These are phyloP conservation scores for Nosema muscidifuracis DNA, from an alignment of 371 early-diverging fungal species.

Conservation along the genomic window DNA sequence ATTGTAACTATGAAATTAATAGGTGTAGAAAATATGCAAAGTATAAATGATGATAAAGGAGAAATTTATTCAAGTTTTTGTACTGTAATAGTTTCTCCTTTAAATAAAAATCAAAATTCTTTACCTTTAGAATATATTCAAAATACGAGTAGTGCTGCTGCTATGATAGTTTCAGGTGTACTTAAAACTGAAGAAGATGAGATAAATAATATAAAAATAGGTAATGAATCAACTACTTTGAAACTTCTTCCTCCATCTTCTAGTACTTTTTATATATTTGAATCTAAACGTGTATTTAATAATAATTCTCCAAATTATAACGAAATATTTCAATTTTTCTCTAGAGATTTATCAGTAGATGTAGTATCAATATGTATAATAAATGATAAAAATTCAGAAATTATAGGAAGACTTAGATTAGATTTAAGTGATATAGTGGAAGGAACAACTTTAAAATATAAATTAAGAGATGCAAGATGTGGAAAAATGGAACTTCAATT, in stretches of 20 bases:
- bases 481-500: conserved; percentile 50
- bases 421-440: conserved; percentile 38
- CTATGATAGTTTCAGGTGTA: conserved; percentile 31
- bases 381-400: conserved; percentile 40
- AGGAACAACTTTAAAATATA: conserved; percentile 33
- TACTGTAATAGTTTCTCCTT: conserved; percentile 37
- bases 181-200: conserved; percentile 21
- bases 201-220: conserved; percentile 12
- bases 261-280: conserved; percentile 49
- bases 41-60: conserved; percentile 11
- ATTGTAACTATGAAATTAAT: conserved; percentile 55
- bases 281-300: conserved; percentile 54
- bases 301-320: conserved; percentile 57
- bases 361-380: conserved; percentile 42
- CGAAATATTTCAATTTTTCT: conserved; percentile 56
- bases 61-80: conserved; percentile 51
- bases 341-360: conserved; percentile 55
- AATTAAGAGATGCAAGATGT: conserved; percentile 40
- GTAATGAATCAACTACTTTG: not conserved
- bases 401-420: conserved; percentile 51
- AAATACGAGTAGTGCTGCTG: conserved; percentile 29
- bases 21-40: conserved; percentile 55
- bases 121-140: conserved; percentile 18
- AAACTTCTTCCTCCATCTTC: conserved; percentile 17
- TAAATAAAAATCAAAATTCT: conserved; percentile 11